Percentiles rank a stretch among this genome's conserved stretches.
Conservation (phyloP, 306 rosid genomes). For the Adenanthera pavonina region DNA sequence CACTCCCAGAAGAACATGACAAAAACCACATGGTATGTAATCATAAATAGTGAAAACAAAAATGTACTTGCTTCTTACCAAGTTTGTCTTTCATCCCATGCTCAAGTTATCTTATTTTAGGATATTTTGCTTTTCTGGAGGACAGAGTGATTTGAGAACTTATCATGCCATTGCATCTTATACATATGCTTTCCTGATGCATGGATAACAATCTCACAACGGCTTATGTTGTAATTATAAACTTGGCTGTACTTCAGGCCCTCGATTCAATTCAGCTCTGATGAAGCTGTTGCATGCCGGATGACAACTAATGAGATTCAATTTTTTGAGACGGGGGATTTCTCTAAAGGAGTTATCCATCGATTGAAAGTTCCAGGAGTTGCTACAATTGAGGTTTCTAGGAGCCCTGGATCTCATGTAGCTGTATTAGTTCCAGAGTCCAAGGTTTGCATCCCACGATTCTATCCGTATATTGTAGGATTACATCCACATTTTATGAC, state of each 20-base stretch:
- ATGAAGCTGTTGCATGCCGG: constrained; percentile 82
- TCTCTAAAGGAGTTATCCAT: constrained; percentile 68
- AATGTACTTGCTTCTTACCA: neutral
- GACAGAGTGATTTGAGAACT: constrained; percentile 10
- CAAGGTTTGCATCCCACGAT: constrained; percentile 56
- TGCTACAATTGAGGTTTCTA: constrained; percentile 81
- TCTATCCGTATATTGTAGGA: constrained; percentile 16
- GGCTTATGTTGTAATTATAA: constrained; percentile 4
- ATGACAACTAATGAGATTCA: constrained; percentile 86
- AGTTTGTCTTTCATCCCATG: neutral
- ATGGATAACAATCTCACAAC: neutral
- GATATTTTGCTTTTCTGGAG: neutral
- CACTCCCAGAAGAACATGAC: constrained; percentile 78
- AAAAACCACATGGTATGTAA: constrained; percentile 67
- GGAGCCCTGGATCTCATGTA: constrained; percentile 76
- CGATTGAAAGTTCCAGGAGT: constrained; percentile 81
- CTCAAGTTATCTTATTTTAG: neutral
- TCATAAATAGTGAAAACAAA: neutral
- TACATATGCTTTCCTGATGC: neutral
- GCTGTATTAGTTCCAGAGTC: constrained; percentile 94
- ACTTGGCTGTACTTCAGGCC: constrained; percentile 60
- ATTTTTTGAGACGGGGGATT: constrained; percentile 71
- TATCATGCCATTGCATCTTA: neutral
- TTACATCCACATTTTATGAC: constrained; percentile 19
- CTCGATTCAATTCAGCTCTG: constrained; percentile 73